Percentiles rank a stretch among this genome's conserved stretches.
These are phyloP conservation scores for Knufia fluminis DNA, from an alignment of 2,329 filamentous ascomycete species.

Conservation along the genomic window DNA sequence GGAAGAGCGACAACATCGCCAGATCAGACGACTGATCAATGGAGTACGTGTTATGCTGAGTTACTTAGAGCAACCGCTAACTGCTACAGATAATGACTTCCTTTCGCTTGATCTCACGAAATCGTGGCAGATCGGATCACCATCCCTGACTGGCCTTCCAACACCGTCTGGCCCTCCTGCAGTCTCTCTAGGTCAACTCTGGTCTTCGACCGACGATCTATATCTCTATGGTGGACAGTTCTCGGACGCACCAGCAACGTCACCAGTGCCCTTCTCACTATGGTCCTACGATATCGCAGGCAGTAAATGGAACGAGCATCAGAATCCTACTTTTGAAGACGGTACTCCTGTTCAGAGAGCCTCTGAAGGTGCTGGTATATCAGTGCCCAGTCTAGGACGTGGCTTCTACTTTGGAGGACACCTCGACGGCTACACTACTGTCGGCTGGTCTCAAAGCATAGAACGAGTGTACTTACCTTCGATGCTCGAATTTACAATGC, in stretches of 20 bases:
- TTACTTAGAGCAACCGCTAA: neutral
- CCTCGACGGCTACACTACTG: conserved; percentile 53
- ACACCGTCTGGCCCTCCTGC: conserved; percentile 60
- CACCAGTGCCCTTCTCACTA: conserved; percentile 52
- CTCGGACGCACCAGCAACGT: conserved; percentile 50
- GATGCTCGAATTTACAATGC: conserved; percentile 66
- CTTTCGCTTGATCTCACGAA: conserved; percentile 61
- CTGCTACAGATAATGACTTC: conserved; percentile 56
- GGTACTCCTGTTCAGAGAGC: conserved; percentile 57
- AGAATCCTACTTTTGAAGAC: conserved; percentile 50
- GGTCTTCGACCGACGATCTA: conserved; percentile 61
- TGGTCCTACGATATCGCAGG: conserved; percentile 61
- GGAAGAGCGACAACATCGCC: conserved; percentile 52
- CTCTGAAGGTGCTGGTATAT: conserved; percentile 64
- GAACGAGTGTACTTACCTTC: conserved; percentile 62
- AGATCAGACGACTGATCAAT: conserved; percentile 54
- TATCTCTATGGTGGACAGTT: conserved; percentile 69
- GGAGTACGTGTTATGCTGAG: conserved; percentile 47
- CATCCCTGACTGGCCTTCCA: conserved; percentile 53
- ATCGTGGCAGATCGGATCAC: conserved; percentile 59
- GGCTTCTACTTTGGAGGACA: conserved; percentile 76
- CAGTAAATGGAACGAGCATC: conserved; percentile 54
- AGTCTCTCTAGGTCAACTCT: conserved; percentile 64
- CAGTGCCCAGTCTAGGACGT: conserved; percentile 58
- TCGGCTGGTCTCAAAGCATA: conserved; percentile 59